Evolutionary conservation across 495 filamentous ascomycete species (phyloP).

Genomic region (Wilcoxina mikolae): DNA sequence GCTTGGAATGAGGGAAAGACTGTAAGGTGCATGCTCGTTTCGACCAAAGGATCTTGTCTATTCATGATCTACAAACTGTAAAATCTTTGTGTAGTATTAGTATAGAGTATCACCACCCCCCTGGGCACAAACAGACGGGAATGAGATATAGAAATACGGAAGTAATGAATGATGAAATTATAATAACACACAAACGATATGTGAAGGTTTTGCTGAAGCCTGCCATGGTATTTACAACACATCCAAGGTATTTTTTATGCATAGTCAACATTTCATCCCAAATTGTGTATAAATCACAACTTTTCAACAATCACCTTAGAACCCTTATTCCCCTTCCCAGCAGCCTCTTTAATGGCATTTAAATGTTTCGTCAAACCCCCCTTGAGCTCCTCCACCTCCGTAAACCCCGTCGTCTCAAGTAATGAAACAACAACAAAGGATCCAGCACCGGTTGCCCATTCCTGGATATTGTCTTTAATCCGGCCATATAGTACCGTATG

Average conservation of each 20-base stretch:
- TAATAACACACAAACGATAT: too few relatives aligned
- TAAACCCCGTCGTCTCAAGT: conserved; percentile 65
- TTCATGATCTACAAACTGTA: too few relatives aligned
- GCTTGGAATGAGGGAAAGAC: too few relatives aligned
- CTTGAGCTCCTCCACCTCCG: conserved; percentile 46
- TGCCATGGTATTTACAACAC: not conserved
- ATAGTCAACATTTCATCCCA: not conserved
- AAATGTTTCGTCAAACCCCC: conserved; percentile 43
- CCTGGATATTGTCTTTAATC: conserved; percentile 55
- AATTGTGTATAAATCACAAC: conserved; percentile 4
- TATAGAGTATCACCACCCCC: too few relatives aligned
- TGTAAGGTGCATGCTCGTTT: too few relatives aligned
- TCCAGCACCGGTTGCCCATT: conserved; percentile 76
- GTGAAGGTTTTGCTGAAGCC: too few relatives aligned
- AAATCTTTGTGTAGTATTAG: too few relatives aligned
- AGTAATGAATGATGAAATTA: too few relatives aligned
- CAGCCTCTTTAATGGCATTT: conserved; percentile 28
- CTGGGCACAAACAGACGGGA: too few relatives aligned
- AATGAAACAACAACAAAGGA: conserved; percentile 70
- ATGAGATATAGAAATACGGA: too few relatives aligned
- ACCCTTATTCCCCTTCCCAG: conserved; percentile 30
- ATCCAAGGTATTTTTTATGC: not conserved
- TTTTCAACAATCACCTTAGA: conserved; percentile 28
- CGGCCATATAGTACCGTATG: conserved; percentile 58
- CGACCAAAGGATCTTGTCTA: too few relatives aligned